These are phyloP conservation scores for Apiospora kogelbergensis DNA, from an alignment of 2,329 filamentous ascomycete species.

Conservation along the genomic window DNA sequence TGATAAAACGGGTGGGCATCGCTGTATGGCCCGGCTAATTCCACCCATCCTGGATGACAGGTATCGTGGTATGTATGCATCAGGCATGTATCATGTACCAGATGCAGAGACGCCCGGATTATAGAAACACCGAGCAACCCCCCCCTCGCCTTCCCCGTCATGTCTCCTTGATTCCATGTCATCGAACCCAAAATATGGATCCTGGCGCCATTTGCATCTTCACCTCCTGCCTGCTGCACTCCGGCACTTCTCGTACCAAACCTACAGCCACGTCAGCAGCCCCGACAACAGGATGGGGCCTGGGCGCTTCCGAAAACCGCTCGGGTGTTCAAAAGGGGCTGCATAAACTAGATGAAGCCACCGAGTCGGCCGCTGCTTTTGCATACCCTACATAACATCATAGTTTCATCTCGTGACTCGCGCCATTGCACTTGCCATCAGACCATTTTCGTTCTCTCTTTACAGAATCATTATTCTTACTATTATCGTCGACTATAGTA, in stretches of 20 bases:
- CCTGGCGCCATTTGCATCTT: background rate
- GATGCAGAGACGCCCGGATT: background rate
- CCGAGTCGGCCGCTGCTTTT: background rate
- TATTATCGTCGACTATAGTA: background rate
- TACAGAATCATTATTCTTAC: background rate
- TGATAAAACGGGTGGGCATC: background rate
- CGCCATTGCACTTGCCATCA: background rate
- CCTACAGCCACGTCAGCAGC: slow-evolving; percentile 7
- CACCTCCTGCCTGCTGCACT: background rate
- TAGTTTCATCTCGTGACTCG: background rate
- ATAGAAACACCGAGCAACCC: background rate
- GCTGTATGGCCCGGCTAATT: background rate
- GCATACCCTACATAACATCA: background rate
- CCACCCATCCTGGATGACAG: slow-evolving; percentile 2
- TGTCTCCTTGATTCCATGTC: background rate
- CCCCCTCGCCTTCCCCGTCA: background rate
- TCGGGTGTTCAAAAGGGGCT: background rate
- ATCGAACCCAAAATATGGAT: background rate
- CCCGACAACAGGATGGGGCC: background rate
- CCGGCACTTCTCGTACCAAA: background rate
- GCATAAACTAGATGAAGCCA: background rate
- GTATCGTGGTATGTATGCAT: too few relatives aligned
- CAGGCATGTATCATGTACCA: too few relatives aligned
- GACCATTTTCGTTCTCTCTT: background rate
- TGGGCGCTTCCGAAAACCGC: background rate